Base-by-base conservation (phyloP, 2,329 filamentous ascomycete genomes). In the Trichoderma gracile region DNA sequence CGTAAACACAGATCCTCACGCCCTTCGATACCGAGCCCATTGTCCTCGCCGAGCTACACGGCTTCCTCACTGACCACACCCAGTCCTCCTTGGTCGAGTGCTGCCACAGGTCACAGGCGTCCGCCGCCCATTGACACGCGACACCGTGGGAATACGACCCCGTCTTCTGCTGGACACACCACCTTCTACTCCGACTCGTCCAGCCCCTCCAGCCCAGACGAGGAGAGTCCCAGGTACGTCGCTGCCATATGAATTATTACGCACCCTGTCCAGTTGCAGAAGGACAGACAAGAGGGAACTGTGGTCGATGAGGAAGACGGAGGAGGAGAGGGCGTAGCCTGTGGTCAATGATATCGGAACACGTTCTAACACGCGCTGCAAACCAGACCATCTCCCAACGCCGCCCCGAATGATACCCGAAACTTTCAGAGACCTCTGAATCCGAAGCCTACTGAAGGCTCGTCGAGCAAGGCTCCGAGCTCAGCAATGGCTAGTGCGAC, bases 401-500 rank as follows among this genome's bases (percentile, higher is more conserved):
- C 65, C 61, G 69, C 67, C 67, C 75, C 82, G 80, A 81, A 86
- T 84, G 84, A 83, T 67, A 76, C 70, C 65, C 78, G 77, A 77
- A 80, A 76, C 73, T 75, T 76, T 63, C 79, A 79, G 69, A 76
- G 81, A 58, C 74, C 79, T 58, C 71, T 81, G 72, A 79, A 71
- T 69, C 75, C 76, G 55, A 82, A 77, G 77, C 76, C 79, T 75
- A 69, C 68, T 58, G 74, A 75, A 76, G 77, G 77, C 75, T 73
- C 76, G 58, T 73, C 76, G 58, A 72, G 76, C 62, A 71, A 73
- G 65, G 73, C 72, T 67, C 72, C 75, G 62, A 76, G 73, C 68
- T 72, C 78, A 66, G 75, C 75, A 67, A 85, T 85, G 80, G 80
- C 82, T 68, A 79, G 81, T 68, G 74, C 79, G 58, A 78, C 79